A percentile compares a stretch with the other conserved stretches of the same genome.
These are phyloP conservation scores for Fagopyrum esculentum DNA, from an alignment of 148 eudicot genomes.

Conservation along the genomic window DNA sequence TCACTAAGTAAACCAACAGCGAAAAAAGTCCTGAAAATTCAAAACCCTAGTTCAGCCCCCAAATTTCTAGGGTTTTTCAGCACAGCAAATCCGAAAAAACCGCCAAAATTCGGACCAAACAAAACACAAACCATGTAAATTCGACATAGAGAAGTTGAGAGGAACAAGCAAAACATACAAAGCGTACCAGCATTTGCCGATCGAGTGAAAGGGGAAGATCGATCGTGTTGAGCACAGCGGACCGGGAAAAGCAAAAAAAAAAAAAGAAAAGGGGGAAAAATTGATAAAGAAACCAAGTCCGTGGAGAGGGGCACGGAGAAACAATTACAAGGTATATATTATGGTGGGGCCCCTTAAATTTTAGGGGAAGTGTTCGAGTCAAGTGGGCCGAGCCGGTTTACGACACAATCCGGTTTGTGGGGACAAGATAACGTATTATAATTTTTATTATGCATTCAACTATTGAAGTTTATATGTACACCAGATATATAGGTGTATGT, in stretches of 20 bases:
- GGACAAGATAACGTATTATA: too few species aligned
- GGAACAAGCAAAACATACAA: background rate
- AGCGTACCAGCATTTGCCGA: constrained; percentile 44
- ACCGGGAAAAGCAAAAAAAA: constrained; percentile 13
- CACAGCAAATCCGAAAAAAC: background rate
- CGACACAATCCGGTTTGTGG: too few species aligned
- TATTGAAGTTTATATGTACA: too few species aligned
- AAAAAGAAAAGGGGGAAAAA: constrained; percentile 15
- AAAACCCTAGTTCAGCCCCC: constrained; percentile 35
- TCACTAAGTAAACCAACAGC: constrained; percentile 1
- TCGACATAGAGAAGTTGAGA: constrained; percentile 11
- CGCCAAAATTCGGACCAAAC: constrained; percentile 5
- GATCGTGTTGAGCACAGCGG: constrained; percentile 17
- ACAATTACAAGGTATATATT: background rate
- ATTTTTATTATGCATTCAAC: too few species aligned
- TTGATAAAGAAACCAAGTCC: background rate
- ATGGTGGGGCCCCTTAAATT: background rate
- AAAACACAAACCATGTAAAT: constrained; percentile 10
- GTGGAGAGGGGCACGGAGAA: background rate
- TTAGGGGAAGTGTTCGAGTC: background rate
- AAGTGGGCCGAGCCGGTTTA: too few species aligned
- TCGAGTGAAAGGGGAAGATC: constrained; percentile 23
- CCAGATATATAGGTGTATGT: too few species aligned
- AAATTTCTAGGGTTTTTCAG: constrained; percentile 29
- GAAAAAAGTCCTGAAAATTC: constrained; percentile 16